Evolutionary conservation across 2,329 filamentous ascomycete genomes (phyloP), one percentile per base, ranked within the genome.

Genomic region (Clarireedia paspali): DNA sequence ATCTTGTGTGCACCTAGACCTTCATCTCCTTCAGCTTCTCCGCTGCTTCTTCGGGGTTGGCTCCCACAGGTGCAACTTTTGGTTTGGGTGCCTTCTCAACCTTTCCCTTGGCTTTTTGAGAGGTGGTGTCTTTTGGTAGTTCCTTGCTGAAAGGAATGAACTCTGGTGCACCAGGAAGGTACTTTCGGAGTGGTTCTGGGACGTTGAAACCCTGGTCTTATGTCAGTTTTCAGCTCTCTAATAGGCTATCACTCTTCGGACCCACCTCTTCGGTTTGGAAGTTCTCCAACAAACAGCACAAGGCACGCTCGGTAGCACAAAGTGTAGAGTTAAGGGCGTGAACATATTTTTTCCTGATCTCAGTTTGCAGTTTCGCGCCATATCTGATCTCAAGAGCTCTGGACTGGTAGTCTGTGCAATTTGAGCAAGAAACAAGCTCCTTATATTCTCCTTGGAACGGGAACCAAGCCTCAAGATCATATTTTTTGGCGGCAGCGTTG

Each of bases 391-490:
- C 92, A 12, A 99, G 80, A 64, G 91, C 91, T 56, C 94, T 83
- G 24, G 90, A 91, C 77, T 99, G 94, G 77, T 97, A 97, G 71
- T 97, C 92, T 46, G 90, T 95, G 77, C 94, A 99, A 76, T 99
- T 99, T 59, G 90, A 95, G 80, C 91, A 96, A 20, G 89, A 95
- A 50, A 97, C 94, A 27, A 99, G 82, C 75, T 97, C 94, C 76
- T 97, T 97, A 81, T 97, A 99, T 74, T 97, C 94, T 66, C 88
- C 88, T 72, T 97, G 91, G 78, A 88, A 95, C 15, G 90, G 91
- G 72, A 95, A 96, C 89, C 91, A 95, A 2, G 94, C 92, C 72
- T 99, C 94, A 23, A 99, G 80, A 68, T 99, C 94, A 70, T 87
- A 91, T 75, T 99, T 99, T 80, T 96, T 96, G 27, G 89, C 78